These are phyloP conservation scores for Cercospora nicotianae DNA, from an alignment of 2,329 filamentous ascomycete genomes.

Conservation along the genomic window DNA sequence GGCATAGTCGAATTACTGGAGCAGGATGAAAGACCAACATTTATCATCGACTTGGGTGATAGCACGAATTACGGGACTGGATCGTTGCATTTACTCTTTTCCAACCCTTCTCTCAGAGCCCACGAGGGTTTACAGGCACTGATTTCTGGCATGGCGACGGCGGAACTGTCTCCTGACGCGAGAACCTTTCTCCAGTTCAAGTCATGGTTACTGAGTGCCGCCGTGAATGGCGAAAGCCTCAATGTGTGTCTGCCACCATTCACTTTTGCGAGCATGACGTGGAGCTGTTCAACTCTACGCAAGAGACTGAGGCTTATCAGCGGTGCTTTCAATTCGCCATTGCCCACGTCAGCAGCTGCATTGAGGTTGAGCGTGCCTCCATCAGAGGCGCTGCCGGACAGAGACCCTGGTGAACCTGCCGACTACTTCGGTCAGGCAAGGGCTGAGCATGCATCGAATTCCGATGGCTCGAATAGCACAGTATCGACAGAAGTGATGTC, in stretches of 20 bases:
- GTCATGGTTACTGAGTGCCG: conserved; percentile 63
- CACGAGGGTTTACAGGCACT: conserved; percentile 58
- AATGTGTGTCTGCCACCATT: conserved; percentile 58
- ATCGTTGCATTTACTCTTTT: conserved; percentile 63
- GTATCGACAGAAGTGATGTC: conserved; percentile 25
- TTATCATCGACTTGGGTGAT: conserved; percentile 69
- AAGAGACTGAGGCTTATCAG: conserved; percentile 69
- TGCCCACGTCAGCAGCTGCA: conserved; percentile 21
- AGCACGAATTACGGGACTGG: conserved; percentile 55
- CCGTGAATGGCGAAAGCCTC: conserved; percentile 54
- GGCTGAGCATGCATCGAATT: conserved; percentile 11
- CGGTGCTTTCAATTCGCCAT: conserved; percentile 43
- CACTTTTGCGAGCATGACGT: conserved; percentile 64
- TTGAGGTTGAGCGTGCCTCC: conserved; percentile 34
- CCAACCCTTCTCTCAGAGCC: conserved; percentile 65
- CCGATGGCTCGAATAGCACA: conserved; percentile 17
- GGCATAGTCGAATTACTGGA: conserved; percentile 73
- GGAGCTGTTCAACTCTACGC: conserved; percentile 70
- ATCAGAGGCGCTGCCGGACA: conserved; percentile 11
- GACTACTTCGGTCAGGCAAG: conserved; percentile 34
- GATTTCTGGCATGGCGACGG: conserved; percentile 53
- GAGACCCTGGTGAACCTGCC: conserved; percentile 22
- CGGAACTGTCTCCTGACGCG: conserved; percentile 40
- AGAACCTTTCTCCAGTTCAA: conserved; percentile 65
- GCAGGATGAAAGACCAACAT: conserved; percentile 73